phyloP scores from a whole-genome alignment of 2,329 filamentous ascomycete genomes.

The Exophiala sp. region DNA sequence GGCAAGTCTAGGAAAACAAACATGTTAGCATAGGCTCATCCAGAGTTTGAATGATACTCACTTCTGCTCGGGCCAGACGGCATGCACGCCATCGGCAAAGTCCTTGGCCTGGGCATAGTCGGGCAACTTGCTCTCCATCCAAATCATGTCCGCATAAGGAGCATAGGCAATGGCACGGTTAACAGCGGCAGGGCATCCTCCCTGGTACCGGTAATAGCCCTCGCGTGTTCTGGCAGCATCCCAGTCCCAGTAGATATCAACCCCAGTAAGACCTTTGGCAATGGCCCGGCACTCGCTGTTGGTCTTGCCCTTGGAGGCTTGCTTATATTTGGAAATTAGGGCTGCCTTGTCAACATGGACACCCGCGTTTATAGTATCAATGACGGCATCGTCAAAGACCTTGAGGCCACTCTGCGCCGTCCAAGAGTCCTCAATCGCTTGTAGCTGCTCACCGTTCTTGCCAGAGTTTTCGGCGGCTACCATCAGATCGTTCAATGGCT shows the following conservation, averaged over 20 bases:
- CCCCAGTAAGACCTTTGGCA: conserved; percentile 71
- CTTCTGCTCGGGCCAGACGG: conserved; percentile 95
- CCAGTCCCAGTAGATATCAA: conserved; percentile 91
- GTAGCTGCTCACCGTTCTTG: conserved; percentile 75
- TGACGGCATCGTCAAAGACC: conserved; percentile 86
- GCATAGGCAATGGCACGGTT: conserved; percentile 89
- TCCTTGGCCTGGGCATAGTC: conserved; percentile 88
- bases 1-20: conserved; percentile 62
- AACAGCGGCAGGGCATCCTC: conserved; percentile 85
- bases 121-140: conserved; percentile 99
- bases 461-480: conserved; percentile 75
- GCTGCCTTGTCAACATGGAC: conserved; percentile 65
- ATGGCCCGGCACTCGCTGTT: conserved; percentile 77
- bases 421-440: conserved; percentile 92
- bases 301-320: conserved; percentile 74
- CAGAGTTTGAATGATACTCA: conserved; percentile 44
- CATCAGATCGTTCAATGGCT: conserved; percentile 90
- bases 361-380: conserved; percentile 71
- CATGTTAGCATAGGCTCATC: conserved; percentile 2
- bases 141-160: conserved; percentile 92
- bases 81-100: conserved; percentile 90
- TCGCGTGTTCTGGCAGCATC: conserved; percentile 88
- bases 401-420: conserved; percentile 71
- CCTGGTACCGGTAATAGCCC: conserved; percentile 90
- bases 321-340: conserved; percentile 64